A percentile compares a stretch with the other conserved stretches of the same genome.
These are phyloP conservation scores for Volvariella volvacea DNA, from an alignment of 1,284 basidiomycete genomes.

Conservation along the genomic window DNA sequence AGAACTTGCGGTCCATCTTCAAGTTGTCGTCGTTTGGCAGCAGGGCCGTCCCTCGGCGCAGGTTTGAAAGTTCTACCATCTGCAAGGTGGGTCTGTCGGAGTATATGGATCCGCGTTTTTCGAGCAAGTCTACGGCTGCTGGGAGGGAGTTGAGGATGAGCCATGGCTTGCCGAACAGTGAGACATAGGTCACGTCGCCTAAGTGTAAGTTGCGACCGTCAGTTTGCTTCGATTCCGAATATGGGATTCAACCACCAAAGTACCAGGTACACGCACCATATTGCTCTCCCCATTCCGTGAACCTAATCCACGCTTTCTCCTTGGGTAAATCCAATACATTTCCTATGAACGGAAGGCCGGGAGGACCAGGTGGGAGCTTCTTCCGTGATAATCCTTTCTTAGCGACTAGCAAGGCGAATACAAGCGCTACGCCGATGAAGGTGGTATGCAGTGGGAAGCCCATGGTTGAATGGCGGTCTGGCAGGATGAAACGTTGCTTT, in stretches of 20 bases:
- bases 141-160: slow-evolving; percentile 7
- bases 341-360: background rate
- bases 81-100: background rate
- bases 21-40: background rate
- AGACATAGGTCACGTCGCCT: too few species aligned
- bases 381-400: background rate
- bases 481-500: too few species aligned
- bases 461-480: too few species aligned
- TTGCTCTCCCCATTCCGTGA: background rate
- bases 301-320: background rate
- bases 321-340: slow-evolving; percentile 1
- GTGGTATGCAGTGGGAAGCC: too few species aligned
- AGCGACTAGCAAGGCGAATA: too few species aligned
- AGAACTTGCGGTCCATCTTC: slow-evolving; percentile 31
- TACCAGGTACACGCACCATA: slow-evolving; percentile 5
- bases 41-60: background rate
- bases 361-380: slow-evolving; percentile 2
- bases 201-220: too few species aligned
- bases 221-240: too few species aligned
- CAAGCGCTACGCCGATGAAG: too few species aligned
- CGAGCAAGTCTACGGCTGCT: slow-evolving; percentile 6
- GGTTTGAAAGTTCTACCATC: background rate
- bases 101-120: slow-evolving; percentile 7
- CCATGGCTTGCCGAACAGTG: too few species aligned
- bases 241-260: too few species aligned